phyloP scores from a whole-genome alignment of 108 stramenopile species.

The Chaetoceros tenuissimus region DNA sequence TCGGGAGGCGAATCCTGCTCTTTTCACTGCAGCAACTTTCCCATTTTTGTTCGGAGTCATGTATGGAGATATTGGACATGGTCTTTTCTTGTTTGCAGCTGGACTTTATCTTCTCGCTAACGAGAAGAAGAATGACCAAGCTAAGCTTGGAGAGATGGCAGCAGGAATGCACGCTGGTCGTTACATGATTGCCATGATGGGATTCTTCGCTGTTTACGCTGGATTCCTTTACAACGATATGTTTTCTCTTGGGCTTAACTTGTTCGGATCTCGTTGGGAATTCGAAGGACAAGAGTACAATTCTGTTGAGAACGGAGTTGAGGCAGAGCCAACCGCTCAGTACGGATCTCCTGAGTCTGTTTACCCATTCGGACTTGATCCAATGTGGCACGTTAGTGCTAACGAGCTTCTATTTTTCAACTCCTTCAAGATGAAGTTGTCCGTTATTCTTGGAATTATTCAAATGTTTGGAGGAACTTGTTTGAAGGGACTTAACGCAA shows the following conservation, averaged over 20 bases:
- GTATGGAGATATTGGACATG: slow-evolving; percentile 99
- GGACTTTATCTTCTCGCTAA: slow-evolving; percentile 80
- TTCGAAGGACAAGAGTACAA: slow-evolving; percentile 56
- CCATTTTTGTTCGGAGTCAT: slow-evolving; percentile 98
- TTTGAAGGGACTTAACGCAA: slow-evolving; percentile 85
- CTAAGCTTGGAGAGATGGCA: slow-evolving; percentile 78
- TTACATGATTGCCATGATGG: slow-evolving; percentile 98
- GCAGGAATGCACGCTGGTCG: slow-evolving; percentile 81
- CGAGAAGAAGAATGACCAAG: slow-evolving; percentile 64
- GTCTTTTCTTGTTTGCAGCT: slow-evolving; percentile 72
- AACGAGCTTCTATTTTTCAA: slow-evolving; percentile 99
- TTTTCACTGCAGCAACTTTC: slow-evolving; percentile 97
- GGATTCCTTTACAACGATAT: slow-evolving; percentile 98
- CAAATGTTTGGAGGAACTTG: slow-evolving; percentile 96
- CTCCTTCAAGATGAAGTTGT: slow-evolving; percentile 99
- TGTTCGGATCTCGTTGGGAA: slow-evolving; percentile 85
- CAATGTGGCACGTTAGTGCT: slow-evolving; percentile 90
- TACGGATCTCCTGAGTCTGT: slow-evolving; percentile 80
- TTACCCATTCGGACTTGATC: slow-evolving; percentile 97
- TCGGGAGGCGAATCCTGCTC: slow-evolving; percentile 96
- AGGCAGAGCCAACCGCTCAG: slow-evolving; percentile 43
- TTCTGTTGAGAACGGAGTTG: slow-evolving; percentile 60
- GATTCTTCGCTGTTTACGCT: slow-evolving; percentile 92
- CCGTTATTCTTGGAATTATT: slow-evolving; percentile 93
- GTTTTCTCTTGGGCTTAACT: slow-evolving; percentile 91